Base-by-base conservation (phyloP, 352 stramenopile genomes). In the Pythium phragmiticola region DNA sequence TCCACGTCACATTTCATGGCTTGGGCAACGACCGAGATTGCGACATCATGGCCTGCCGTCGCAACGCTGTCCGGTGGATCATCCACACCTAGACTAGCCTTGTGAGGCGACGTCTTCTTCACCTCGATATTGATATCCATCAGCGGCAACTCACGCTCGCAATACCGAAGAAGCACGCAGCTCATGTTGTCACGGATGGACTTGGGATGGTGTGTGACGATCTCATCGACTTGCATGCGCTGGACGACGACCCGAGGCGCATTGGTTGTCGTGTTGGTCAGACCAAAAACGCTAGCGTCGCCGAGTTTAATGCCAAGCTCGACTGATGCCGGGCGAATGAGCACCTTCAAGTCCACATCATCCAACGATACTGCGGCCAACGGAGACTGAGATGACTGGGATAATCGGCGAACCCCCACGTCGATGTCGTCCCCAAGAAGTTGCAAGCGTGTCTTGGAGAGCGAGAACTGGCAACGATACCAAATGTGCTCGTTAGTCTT, bases 1-100 rank as follows among this genome's bases (percentile, higher is more conserved):
- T 91, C 88, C 14, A 92, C 75, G 52, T 87, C 83, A 62, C 80
- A 91, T 65, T 89, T 89, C 59, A 95, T 87, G 2, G 84, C 80
- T 64, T 95, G 86, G 7, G 84, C 89, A 46, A 93, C 79, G 4
- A 95, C 74, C 16, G 74, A 88, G 12, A 95, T 64, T 4, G 72
- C 57, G 9, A 95, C 68, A 23, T 80, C 51, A 23, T 75, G 67
- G 12, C 65, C 48, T n/a, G 56, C 34, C 23, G 46, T 11, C 28
- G 1, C 34, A 39, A 47, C 49, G 12, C 19, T 23, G 9, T 71
- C 66, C 12, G 45, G 6, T 1, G 43, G 3, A 11, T 57, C 43
- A 16, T 67, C 60, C 13, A 57, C 36, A 8, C 66, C 16, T 17
- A 58, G 14, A 57, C 28, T 49, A 7, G 48, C 21, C 19, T 45